Percentiles rank a stretch among this genome's conserved stretches.
These are phyloP conservation scores for Calocera viscosa DNA, from an alignment of 768 basidiomycete species.

Conservation along the genomic window DNA sequence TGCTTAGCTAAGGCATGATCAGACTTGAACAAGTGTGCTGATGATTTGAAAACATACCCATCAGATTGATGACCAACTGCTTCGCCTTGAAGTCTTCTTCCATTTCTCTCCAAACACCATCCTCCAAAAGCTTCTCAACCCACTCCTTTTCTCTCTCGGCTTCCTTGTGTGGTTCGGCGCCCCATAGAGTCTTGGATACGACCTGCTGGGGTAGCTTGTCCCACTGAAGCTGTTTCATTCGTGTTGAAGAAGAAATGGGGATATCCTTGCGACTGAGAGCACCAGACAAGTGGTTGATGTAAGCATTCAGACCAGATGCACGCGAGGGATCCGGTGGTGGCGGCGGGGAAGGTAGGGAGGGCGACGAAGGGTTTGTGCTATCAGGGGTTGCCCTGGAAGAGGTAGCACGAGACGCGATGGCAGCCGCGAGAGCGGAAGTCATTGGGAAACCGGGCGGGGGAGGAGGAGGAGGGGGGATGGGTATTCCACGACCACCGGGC, in stretches of 20 bases:
- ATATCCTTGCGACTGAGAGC: slow-evolving; percentile 71
- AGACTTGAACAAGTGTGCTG: not conserved
- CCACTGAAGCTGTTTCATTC: slow-evolving; percentile 99
- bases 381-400: slow-evolving; percentile 13
- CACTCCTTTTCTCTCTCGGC: slow-evolving; percentile 63
- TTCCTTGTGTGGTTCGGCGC: slow-evolving; percentile 45
- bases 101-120: slow-evolving; percentile 92
- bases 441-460: slow-evolving; percentile 12
- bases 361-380: slow-evolving; percentile 18
- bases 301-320: slow-evolving; percentile 26
- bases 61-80: slow-evolving; percentile 78
- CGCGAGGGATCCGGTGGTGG: slow-evolving; percentile 14
- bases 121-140: slow-evolving; percentile 63
- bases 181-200: slow-evolving; percentile 75
- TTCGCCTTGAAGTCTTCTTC: slow-evolving; percentile 97
- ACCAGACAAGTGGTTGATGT: slow-evolving; percentile 30
- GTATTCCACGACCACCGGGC: slow-evolving; percentile 17
- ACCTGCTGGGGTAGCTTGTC: slow-evolving; percentile 90
- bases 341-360: slow-evolving; percentile 23
- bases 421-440: slow-evolving; percentile 11
- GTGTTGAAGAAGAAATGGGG: slow-evolving; percentile 66
- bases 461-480: slow-evolving; percentile 17
- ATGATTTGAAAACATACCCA: slow-evolving; percentile 41
- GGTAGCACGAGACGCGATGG: not conserved
- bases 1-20: slow-evolving; percentile 45